Base-by-base conservation (phyloP, 768 basidiomycete genomes). In the Cubamyces lactineus region DNA sequence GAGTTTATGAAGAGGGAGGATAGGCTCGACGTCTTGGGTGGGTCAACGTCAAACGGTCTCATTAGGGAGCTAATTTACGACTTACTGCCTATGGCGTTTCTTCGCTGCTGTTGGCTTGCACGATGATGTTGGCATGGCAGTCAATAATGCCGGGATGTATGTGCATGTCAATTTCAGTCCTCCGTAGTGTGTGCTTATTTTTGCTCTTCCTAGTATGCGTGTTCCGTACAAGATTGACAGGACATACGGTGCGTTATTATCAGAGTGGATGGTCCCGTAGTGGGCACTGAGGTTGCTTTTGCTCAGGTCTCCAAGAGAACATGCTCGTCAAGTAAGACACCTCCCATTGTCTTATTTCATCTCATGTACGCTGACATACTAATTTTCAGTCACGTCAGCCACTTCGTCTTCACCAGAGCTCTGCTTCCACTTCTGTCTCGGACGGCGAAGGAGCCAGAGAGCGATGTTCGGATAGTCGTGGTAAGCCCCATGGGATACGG, bases 391-490 rank as follows among this genome's bases (percentile, higher is more conserved):
- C 74, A 83, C 74, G 63, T 89, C 72, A 53, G 84, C 73, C 85
- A 85, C 71, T 69, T 84, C 57, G 78, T 82, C 15, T 79, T 88
- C 61, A 86, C 84, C 11, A 71, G 76, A 23, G 76, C 79, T 3
- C 77, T 88, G 8, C 76, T 87, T 39, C 83, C 86, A 2, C 68
- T 86, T 2, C 66, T 88, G 49, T 74, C 72, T 45, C 71, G 75
- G 57, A 88, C 87, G 0, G 81, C 84, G 0, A 63, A 75, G 15
- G 70, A 78, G 49, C 72, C 78, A 0, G 73, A 73, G 24, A 77
- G 84, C 0, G 88, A 89, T 61, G 86, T 87, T 51, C 82, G 87
- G n/a, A 78, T 89, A 16, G 77, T 88, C 9, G 80, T 82, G 55
- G 86, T 87, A 62, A 43, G 45, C 19, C 12, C 12, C 2, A 24